Percentiles rank a stretch among this genome's conserved stretches.
Evolutionary conservation across 768 basidiomycete genomes (phyloP).

Genomic region (Mycena rosella): DNA sequence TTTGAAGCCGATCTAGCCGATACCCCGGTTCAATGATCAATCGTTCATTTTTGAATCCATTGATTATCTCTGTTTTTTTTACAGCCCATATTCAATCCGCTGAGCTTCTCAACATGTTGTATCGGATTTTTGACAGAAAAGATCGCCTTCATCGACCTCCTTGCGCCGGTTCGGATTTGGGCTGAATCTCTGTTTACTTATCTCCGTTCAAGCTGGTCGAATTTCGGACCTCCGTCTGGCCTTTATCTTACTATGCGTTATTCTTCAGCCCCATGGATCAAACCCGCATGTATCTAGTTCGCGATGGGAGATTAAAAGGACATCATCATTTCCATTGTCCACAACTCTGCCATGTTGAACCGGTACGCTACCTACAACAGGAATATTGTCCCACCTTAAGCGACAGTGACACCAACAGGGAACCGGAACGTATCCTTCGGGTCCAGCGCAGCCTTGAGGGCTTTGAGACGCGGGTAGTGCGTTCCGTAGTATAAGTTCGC

Average conservation of each 20-base stretch:
- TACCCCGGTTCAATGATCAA: no score
- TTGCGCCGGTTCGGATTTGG: constrained; percentile 18
- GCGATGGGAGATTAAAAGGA: constrained; percentile 25
- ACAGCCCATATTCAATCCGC: no score
- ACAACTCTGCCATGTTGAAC: constrained; percentile 25
- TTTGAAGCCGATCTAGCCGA: no score
- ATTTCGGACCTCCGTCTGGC: constrained; percentile 18
- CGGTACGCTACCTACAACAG: constrained; percentile 21
- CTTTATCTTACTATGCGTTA: constrained; percentile 4
- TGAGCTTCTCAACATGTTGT: constrained; percentile 13
- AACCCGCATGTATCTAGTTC: constrained; percentile 23
- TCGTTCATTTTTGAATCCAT: no score
- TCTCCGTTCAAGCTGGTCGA: constrained; percentile 21
- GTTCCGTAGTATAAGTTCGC: constrained; percentile 26
- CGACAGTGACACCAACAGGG: constrained; percentile 23
- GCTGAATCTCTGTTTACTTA: constrained; percentile 17
- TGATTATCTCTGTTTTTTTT: no score
- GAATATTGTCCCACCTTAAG: constrained; percentile 27
- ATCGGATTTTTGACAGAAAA: constrained; percentile 11
- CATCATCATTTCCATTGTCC: constrained; percentile 24
- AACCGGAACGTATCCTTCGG: constrained; percentile 30
- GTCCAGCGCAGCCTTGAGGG: constrained; percentile 22
- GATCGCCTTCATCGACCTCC: constrained; percentile 16
- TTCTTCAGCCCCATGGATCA: constrained; percentile 18
- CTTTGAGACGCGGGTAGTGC: constrained; percentile 21